Conservation (phyloP, 2,329 filamentous ascomycete species). For the Beauveria pseudobassiana region DNA sequence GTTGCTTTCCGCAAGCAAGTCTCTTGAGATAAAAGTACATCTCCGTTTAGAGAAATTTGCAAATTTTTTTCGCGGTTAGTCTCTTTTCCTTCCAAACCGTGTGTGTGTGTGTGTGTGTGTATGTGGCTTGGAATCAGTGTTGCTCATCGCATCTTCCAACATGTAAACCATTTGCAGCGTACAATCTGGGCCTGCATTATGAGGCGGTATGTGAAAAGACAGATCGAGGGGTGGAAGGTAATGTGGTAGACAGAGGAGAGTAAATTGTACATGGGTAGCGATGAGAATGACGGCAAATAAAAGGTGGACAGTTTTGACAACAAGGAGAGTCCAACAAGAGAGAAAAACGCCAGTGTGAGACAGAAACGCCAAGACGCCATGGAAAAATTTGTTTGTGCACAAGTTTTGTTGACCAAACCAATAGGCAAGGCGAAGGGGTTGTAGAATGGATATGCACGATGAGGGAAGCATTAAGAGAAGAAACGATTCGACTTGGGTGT, state of each 20-base stretch:
- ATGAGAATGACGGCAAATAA: conserved; percentile 1
- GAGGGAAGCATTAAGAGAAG: conserved; percentile 18
- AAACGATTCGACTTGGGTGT: conserved; percentile 42
- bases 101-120: background rate
- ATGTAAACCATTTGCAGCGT: background rate
- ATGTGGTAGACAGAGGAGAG: conserved; percentile 16
- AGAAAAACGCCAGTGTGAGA: background rate
- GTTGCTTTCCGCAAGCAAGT: conserved; percentile 10
- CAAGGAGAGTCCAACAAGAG: background rate
- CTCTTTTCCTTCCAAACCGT: background rate
- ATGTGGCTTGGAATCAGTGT: background rate
- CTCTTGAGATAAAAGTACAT: conserved; percentile 5
- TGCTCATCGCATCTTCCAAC: background rate
- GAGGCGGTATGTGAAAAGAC: background rate
- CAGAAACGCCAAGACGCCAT: conserved; percentile 8
- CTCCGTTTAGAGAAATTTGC: background rate
- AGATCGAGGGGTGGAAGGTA: background rate
- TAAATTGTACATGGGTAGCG: conserved; percentile 29
- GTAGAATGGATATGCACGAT: background rate
- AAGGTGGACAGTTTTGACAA: background rate
- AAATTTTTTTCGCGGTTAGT: background rate
- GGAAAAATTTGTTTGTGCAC: background rate
- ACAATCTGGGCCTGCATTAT: background rate
- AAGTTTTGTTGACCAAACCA: background rate
- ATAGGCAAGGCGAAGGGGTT: background rate